Evolutionary conservation across 495 filamentous ascomycete genomes (phyloP), one percentile per base, ranked within the genome.

Genomic region (Penicillium dipodomyicola): DNA sequence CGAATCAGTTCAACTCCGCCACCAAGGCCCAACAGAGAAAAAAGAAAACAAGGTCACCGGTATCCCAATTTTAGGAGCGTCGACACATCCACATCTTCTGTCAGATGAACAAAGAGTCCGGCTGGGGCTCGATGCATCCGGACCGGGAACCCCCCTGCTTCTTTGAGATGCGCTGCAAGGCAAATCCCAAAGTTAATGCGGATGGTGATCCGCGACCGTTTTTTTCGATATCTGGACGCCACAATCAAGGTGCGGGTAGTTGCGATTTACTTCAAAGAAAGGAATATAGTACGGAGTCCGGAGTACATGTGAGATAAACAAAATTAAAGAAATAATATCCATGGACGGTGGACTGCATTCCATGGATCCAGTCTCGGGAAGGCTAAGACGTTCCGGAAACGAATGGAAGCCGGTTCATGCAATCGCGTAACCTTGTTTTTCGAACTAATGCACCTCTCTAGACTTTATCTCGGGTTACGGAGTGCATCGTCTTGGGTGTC

Each of bases 401-500:
- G 51, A 59, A 59, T 51, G 46, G 41, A 51, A 50, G 52, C 40
- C 56, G 44, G 68, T 69, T 71, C 68, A 67, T 71, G 64, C 68
- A 64, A 61, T 61, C 40, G 54, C 49, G 46, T 60, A 63, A 64
- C 58, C 60, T 61, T 64, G 58, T 65, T 65, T 43, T 23, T 14
- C 27, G 54, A 50, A 63, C 68, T 71, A 71, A 71, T 71, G 68
- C 68, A 71, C 65, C 65, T 53, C 68, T 62, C 68, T 64, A 66
- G 62, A 62, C 48, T 60, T 59, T 67, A 65, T 41, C 29, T 56
- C 44, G 53, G 43, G 29, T 53, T 17, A 39, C 35, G 44, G 45
- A 35, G 49, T 8, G 17, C 52, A 54, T 30, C 44, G 39, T 49
- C 50, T 27, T 67, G 59, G 57, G 59, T 42, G 22, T 7, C 30